A percentile compares a stretch with the other conserved stretches of the same genome.
These are phyloP conservation scores for Dalechampia spathulata DNA, from an alignment of 441 rosid species.

Conservation along the genomic window DNA sequence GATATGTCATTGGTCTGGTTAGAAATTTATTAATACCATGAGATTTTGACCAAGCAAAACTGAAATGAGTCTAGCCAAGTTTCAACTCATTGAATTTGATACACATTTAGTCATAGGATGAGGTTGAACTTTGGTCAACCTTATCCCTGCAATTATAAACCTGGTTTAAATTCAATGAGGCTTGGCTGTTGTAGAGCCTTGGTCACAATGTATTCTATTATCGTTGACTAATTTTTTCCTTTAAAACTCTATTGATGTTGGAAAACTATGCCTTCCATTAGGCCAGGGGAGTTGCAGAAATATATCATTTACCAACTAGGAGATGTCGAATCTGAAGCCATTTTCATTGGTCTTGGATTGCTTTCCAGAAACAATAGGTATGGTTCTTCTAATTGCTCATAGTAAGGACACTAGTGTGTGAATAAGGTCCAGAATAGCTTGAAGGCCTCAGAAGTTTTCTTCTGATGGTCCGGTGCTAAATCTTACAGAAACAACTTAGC, in stretches of 20 bases:
- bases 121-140: conserved; percentile 3
- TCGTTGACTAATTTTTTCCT: conserved; percentile 6
- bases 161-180: not conserved
- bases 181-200: not conserved
- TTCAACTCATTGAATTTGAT: conserved; percentile 6
- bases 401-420: conserved; percentile 1
- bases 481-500: conserved; percentile 3
- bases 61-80: conserved; percentile 6
- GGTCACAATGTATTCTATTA: conserved; percentile 4
- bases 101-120: not conserved
- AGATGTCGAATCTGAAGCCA: conserved; percentile 16
- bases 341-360: conserved; percentile 16
- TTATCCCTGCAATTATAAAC: not conserved
- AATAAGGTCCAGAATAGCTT: not conserved
- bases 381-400: conserved; percentile 10
- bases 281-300: conserved; percentile 15
- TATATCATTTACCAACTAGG: conserved; percentile 10
- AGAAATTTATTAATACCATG: not conserved
- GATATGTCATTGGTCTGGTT: no score
- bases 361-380: conserved; percentile 17
- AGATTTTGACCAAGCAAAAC: not conserved
- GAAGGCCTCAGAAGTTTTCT: conserved; percentile 3
- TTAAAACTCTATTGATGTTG: conserved; percentile 12
- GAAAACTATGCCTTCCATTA: conserved; percentile 9
- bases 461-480: conserved; percentile 1